Evolutionary conservation across 2,329 filamentous ascomycete genomes (phyloP), one percentile per base, ranked within the genome.

Genomic region (Exophiala spinifera): DNA sequence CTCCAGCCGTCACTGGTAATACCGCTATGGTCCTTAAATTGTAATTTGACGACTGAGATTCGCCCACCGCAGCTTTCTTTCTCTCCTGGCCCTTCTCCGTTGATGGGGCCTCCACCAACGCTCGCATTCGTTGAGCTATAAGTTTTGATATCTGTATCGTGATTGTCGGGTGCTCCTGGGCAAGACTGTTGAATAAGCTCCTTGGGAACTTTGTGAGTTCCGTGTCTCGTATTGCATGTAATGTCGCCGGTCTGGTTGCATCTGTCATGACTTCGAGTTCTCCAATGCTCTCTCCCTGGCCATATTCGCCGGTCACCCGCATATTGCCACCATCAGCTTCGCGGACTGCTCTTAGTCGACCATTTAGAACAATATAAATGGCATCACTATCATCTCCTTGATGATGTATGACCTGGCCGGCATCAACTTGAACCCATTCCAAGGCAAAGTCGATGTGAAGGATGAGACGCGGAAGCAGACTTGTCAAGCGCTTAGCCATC

Each of bases 131-230:
- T 33, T 91, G 91, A 0, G 94, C 94, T 65, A 99, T 96, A 63
- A 99, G 94, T 71, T 97, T 99, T 1, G 94, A 97, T 23, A 99
- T 95, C 71, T 97, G 96, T 70, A 99, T 97, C 0, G 94, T 97
- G 66, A 99, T 99, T 40, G 91, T 95, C 4, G 94, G 94, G 66
- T 99, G 94, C 67, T 99, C 94, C 67, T 96, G 87, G 0, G 94
- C 94, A 49, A 99, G 81, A 67, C 94, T 99, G 76, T 99, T 99
- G 78, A 99, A 99, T 1, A 99, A 75, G 0, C 90, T 96, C 55
- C 92, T 88, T 1, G 94, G 94, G 56, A 99, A 96, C 65, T 96
- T 97, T 55, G 95, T 92, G 23, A 99, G 76, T 68, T 99, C 94
- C 0, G 94, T 97, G 61, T 97, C 94, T 53, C 94, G 88, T 63